Evolutionary conservation across 495 filamentous ascomycete species (phyloP).

Genomic region (Neurospora sp.): DNA sequence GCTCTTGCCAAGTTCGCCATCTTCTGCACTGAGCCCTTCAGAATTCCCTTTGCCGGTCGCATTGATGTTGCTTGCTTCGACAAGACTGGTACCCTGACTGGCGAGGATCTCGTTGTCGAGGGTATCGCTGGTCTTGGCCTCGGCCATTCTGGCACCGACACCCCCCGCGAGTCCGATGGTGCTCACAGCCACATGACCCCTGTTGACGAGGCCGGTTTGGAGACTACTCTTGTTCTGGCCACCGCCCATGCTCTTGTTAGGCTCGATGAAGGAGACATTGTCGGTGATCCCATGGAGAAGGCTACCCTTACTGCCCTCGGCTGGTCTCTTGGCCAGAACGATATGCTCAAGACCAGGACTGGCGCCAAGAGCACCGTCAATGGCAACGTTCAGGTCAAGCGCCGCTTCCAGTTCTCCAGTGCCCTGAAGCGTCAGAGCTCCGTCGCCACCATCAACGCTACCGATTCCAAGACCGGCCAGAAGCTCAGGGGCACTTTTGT

Average conservation of each 20-base stretch:
- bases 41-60: slow-evolving; percentile 94
- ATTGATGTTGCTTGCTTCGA: slow-evolving; percentile 98
- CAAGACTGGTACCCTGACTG: slow-evolving; percentile 95
- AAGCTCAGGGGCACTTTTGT: slow-evolving; percentile 77
- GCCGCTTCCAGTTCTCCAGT: slow-evolving; percentile 97
- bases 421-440: slow-evolving; percentile 93
- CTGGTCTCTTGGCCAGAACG: slow-evolving; percentile 83
- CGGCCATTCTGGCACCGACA: slow-evolving; percentile 52
- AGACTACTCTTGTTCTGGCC: slow-evolving; percentile 89
- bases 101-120: slow-evolving; percentile 94
- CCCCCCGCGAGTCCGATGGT: slow-evolving; percentile 58
- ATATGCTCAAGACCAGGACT: slow-evolving; percentile 52
- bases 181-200: slow-evolving; percentile 65
- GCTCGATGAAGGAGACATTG: slow-evolving; percentile 92
- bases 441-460: slow-evolving; percentile 66
- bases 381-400: slow-evolving; percentile 76
- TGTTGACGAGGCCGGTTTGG: slow-evolving; percentile 52
- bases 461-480: slow-evolving; percentile 57
- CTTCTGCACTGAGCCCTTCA: slow-evolving; percentile 97
- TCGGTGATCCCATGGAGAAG: slow-evolving; percentile 98
- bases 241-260: slow-evolving; percentile 94
- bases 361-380: slow-evolving; percentile 35
- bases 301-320: slow-evolving; percentile 82
- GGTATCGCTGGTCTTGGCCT: slow-evolving; percentile 85
- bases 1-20: slow-evolving; percentile 91